Base-by-base conservation (phyloP, 371 early-diverging fungal genomes). In the Blakeslea trispora region DNA sequence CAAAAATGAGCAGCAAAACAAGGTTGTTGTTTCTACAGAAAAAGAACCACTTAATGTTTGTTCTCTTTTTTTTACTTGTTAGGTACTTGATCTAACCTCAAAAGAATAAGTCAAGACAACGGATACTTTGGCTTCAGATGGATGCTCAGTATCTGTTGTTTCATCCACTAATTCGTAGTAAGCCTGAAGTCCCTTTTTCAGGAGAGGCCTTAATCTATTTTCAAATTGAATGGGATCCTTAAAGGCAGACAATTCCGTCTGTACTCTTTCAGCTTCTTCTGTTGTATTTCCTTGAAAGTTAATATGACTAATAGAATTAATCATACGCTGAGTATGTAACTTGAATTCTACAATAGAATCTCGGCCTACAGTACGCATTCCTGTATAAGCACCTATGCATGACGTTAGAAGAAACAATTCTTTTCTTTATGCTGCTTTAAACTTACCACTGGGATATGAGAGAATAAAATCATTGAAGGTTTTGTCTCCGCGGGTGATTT, bases 321-420 rank as follows among this genome's bases (percentile, higher is more conserved):
- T 64, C 7, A 83, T 61, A 3, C 86, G 79, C 17, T 73, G 53
- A 17, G 78, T 58, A 48, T 87, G 87, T 9, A 74, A 68, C 1
- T 68, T 46, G 11, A 83, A 63, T 32, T 81, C 84, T 3, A 80
- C 72, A 44, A 83, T 68, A 2, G 75, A 55, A n/a, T 58, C 50
- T 18, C 71, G 55, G 1, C 69, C 51, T 1, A 81, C 64, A 1
- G 81, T 81, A 18, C 84, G 71, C 69, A 78, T 79, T 5, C 74
- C 72, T 2, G 84, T 83, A 45, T 83, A 83, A 9, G 82, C 79
- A 18, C 79, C 82, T 78, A 32, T 45, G 24, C 13, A 32, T 10
- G 18, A 53, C 5, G 11, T 15, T 9, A 31, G 24, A 10, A 7
- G 17, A 1, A 23, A 15, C 18, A 7, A 23, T 31, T 21, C 32